Evolutionary conservation across 2,329 filamentous ascomycete species (phyloP), one percentile per base, ranked within the genome.

Genomic region (Lachnellula occidentalis): DNA sequence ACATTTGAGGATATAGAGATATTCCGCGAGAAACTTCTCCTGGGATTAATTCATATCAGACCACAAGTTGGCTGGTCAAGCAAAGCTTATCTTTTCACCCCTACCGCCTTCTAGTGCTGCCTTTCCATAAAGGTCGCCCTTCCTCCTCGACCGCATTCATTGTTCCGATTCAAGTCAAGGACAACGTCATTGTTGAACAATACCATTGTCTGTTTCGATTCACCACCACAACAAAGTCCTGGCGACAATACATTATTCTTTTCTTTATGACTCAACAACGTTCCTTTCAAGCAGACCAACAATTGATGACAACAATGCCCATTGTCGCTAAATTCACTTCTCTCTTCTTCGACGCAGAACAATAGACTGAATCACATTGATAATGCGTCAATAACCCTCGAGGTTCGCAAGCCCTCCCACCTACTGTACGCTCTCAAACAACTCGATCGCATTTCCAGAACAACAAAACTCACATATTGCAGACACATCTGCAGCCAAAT

Each of bases 261-360:
- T 17, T 45, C 43, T 54, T 56, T 51, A 34, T 47, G 42, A 56
- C 34, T 45, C 41, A 19, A 42, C 45, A 45, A 48, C 50, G 17
- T 21, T 37, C 34, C 45, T 51, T 53, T 49, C 34, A 34, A 37
- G 19, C 31, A 27, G 45, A 51, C 51, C 57, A 55, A 34, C 24
- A 51, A 59, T 45, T 57, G 50, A 55, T 45, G 39, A 65, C 56
- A 56, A 65, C 56, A 56, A 65, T 65, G 62, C 52, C 21, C 51
- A 54, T 60, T 59, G 51, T 53, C 50, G 24, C 52, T 42, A 56
- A 51, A 48, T 9, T 37, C 36, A 31, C 36, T 41, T 55, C 43
- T 50, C 45, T 60, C 57, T 64, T 58, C 48, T 22, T 50, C 42
- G 48, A 51, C 41, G 45, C 22, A 36, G 51, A 56, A 63, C 59